Conservation (phyloP, 441 rosid genomes). For the Metrosideros polymorpha region DNA sequence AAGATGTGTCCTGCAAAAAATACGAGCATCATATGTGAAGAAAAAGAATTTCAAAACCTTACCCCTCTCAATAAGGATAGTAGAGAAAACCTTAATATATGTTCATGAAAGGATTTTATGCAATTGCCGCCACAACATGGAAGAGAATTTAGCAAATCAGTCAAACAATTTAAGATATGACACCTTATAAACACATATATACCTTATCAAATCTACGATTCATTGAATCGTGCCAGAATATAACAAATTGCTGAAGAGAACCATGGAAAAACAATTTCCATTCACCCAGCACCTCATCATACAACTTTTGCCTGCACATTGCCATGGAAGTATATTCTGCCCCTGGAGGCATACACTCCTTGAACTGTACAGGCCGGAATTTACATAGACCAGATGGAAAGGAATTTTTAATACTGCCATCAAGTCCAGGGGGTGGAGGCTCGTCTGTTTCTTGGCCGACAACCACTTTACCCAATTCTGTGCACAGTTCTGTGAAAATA, state of each 20-base stretch:
- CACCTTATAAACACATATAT: background rate
- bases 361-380: conserved; percentile 30
- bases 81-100: background rate
- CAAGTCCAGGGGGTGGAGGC: conserved; percentile 69
- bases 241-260: conserved; percentile 32
- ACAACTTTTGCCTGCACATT: conserved; percentile 78
- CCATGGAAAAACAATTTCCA: conserved; percentile 45
- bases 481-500: conserved; percentile 35
- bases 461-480: conserved; percentile 16
- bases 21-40: background rate
- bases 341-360: conserved; percentile 35
- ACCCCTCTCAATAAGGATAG: background rate
- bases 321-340: conserved; percentile 60
- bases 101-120: background rate
- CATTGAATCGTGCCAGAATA: conserved; percentile 19
- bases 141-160: background rate
- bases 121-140: background rate
- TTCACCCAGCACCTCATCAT: conserved; percentile 48
- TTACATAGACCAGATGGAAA: conserved; percentile 26
- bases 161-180: background rate
- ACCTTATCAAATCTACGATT: conserved; percentile 18
- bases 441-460: conserved; percentile 35
- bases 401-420: conserved; percentile 17
- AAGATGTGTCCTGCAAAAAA: conserved; percentile 22
- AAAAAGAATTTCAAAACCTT: background rate